A percentile compares a stretch with the other conserved stretches of the same genome.
These are phyloP conservation scores for Phylloporus sp. DNA, from an alignment of 768 basidiomycete species.

Conservation along the genomic window DNA sequence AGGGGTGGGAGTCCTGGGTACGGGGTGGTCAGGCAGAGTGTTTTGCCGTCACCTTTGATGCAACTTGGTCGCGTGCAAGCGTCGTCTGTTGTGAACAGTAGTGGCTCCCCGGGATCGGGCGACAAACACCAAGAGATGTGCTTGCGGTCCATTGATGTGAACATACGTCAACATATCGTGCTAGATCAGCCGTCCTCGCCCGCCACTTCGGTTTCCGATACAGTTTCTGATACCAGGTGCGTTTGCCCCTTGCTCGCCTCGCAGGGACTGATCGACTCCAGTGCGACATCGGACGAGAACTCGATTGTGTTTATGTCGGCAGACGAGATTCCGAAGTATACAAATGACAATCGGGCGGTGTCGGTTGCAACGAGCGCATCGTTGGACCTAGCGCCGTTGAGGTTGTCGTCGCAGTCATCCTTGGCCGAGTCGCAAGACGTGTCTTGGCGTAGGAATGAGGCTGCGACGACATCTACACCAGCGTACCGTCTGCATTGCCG, in stretches of 20 bases:
- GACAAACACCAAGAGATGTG: neutral
- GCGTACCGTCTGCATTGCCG: slow-evolving; percentile 43
- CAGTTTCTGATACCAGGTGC: slow-evolving; percentile 18
- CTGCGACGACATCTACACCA: too few species aligned
- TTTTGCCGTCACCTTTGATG: neutral
- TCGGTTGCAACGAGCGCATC: slow-evolving; percentile 29
- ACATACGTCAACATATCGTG: neutral
- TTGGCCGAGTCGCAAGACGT: slow-evolving; percentile 14
- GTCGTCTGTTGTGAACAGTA: neutral
- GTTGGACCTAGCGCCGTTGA: slow-evolving; percentile 14
- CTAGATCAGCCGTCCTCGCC: slow-evolving; percentile 13
- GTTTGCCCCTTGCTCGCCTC: too few species aligned
- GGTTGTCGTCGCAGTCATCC: slow-evolving; percentile 25
- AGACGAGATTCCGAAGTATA: slow-evolving; percentile 28
- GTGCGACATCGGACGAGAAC: slow-evolving; percentile 12
- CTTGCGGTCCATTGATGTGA: too few species aligned
- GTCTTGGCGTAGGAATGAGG: too few species aligned
- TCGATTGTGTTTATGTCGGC: slow-evolving; percentile 30
- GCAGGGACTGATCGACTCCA: neutral
- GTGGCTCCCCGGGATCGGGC: neutral
- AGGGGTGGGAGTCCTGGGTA: too few species aligned
- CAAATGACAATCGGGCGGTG: slow-evolving; percentile 29
- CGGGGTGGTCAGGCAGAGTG: neutral
- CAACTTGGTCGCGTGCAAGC: neutral
- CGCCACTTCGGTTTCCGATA: slow-evolving; percentile 7